phyloP scores from a whole-genome alignment of 169 alveolate species.

The Plasmodium yoelii region DNA sequence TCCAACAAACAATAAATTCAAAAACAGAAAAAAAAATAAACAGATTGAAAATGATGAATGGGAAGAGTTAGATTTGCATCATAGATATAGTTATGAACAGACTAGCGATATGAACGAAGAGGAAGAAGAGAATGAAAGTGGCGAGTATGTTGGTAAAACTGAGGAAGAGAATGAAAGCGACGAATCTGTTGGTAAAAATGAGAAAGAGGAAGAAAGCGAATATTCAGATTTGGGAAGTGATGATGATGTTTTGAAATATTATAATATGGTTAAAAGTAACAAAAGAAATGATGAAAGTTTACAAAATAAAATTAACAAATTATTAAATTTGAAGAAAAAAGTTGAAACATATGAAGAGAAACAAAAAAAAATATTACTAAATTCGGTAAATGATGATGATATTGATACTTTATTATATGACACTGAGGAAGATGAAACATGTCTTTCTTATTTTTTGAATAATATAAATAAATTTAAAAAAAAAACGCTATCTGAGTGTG shows the following conservation, averaged over 20 bases:
- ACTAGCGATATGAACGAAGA: not conserved
- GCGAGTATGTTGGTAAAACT: not conserved
- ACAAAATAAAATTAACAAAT: constrained; percentile 43
- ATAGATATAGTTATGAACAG: not conserved
- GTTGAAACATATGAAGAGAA: constrained; percentile 56
- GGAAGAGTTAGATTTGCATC: not conserved
- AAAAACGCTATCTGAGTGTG: not conserved
- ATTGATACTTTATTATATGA: constrained; percentile 25
- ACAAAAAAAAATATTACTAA: constrained; percentile 18
- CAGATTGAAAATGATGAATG: not conserved
- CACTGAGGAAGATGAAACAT: not conserved
- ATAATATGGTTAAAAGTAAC: constrained; percentile 27
- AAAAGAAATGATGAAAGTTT: constrained; percentile 31
- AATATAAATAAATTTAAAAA: constrained; percentile 38
- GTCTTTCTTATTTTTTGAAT: constrained; percentile 11
- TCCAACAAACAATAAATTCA: not conserved
- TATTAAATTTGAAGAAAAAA: constrained; percentile 30
- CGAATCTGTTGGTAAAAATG: not conserved
- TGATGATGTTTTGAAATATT: constrained; percentile 72
- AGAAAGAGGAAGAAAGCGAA: constrained; percentile 2
- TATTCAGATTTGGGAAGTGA: not conserved
- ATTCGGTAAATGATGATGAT: constrained; percentile 35
- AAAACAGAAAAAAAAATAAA: not conserved
- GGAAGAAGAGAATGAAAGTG: not conserved
- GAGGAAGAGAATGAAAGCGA: not conserved